Conservation (phyloP, 2,329 filamentous ascomycete species). For the Penicillium sp. region DNA sequence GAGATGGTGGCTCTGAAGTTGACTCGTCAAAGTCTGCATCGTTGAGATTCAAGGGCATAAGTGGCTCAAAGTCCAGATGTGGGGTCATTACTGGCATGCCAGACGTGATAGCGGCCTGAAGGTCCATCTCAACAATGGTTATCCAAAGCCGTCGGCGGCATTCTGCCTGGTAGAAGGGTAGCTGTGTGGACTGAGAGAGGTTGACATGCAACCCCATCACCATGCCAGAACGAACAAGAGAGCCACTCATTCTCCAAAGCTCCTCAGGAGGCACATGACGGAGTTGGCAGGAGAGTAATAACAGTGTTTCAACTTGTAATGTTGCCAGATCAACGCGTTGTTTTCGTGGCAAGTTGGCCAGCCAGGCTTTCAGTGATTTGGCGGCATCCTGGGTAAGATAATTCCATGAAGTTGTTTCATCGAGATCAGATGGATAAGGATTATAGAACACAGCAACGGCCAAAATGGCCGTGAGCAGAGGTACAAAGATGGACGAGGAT, state of each 20-base stretch:
- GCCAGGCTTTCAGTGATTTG: constrained; percentile 15
- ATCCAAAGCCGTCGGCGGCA: constrained; percentile 40
- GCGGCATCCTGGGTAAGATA: constrained; percentile 19
- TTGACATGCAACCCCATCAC: constrained; percentile 48
- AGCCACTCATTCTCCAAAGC: constrained; percentile 49
- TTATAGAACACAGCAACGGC: constrained; percentile 6
- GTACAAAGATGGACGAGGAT: constrained; percentile 12
- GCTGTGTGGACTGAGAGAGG: constrained; percentile 32
- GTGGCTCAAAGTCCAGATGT: constrained; percentile 38
- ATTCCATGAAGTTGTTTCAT: constrained; percentile 14
- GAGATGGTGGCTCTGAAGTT: constrained; percentile 28
- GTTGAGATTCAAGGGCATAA: constrained; percentile 42
- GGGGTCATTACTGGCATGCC: constrained; percentile 45
- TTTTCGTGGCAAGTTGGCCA: constrained; percentile 22
- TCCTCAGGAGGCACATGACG: constrained; percentile 17
- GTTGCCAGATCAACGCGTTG: constrained; percentile 21
- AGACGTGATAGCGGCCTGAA: constrained; percentile 42
- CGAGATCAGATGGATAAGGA: not conserved
- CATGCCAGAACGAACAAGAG: constrained; percentile 35
- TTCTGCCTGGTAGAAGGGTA: constrained; percentile 39
- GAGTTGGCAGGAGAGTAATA: constrained; percentile 18
- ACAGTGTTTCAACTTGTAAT: constrained; percentile 20
- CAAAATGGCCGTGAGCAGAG: constrained; percentile 22
- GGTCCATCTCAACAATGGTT: constrained; percentile 48
- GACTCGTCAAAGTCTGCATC: constrained; percentile 46